Conservation (phyloP, 2,329 filamentous ascomycete species). For the Ophiostoma sp. region DNA sequence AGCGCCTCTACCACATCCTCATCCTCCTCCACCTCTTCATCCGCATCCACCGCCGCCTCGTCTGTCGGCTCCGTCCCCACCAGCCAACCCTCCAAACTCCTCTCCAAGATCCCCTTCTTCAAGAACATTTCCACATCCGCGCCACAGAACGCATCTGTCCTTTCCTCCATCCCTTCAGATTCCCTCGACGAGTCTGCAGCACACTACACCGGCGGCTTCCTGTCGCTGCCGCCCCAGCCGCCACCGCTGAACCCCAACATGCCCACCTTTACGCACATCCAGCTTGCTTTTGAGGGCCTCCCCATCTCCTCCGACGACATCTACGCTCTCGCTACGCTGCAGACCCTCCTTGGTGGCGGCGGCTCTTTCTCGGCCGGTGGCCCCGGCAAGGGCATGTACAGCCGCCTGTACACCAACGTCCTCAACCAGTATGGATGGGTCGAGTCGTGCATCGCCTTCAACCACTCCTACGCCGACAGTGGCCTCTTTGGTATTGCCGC, state of each 20-base stretch:
- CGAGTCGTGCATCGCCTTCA: constrained; percentile 92
- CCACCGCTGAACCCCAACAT: constrained; percentile 74
- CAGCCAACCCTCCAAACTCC: constrained; percentile 60
- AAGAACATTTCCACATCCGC: constrained; percentile 83
- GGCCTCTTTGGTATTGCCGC: constrained; percentile 93
- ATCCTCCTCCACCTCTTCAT: constrained; percentile 39
- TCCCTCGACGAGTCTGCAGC: constrained; percentile 63
- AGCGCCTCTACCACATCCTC: constrained; percentile 34
- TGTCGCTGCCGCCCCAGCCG: constrained; percentile 78
- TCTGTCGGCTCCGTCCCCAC: constrained; percentile 28
- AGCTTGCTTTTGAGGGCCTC: constrained; percentile 92
- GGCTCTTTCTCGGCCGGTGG: constrained; percentile 96
- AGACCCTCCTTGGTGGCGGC: constrained; percentile 92
- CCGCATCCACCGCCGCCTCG: constrained; percentile 34
- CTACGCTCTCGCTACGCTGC: constrained; percentile 91
- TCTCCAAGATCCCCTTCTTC: constrained; percentile 77
- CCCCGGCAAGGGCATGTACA: constrained; percentile 99
- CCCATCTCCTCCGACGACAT: constrained; percentile 90
- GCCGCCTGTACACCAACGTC: constrained; percentile 93
- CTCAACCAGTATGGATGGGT: constrained; percentile 98
- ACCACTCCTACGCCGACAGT: constrained; percentile 94
- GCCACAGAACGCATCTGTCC: constrained; percentile 59
- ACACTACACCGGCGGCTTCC: constrained; percentile 91
- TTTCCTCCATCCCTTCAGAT: constrained; percentile 50
- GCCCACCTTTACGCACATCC: constrained; percentile 85